Base-by-base conservation (phyloP, 2,329 filamentous ascomycete genomes). In the Penicillium sp. region DNA sequence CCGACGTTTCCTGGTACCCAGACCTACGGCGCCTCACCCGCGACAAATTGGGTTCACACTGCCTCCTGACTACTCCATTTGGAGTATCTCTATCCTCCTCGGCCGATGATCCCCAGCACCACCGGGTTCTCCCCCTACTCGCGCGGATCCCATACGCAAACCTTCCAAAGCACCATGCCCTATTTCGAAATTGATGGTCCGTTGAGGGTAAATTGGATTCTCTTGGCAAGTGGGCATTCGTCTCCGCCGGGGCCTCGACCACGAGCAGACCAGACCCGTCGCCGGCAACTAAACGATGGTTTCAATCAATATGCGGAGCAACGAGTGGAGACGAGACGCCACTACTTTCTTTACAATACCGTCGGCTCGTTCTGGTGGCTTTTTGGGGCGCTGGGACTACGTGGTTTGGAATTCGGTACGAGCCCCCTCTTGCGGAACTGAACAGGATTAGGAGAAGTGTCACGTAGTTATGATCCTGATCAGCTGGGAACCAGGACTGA, bases 261-360 rank as follows among this genome's bases (percentile, higher is more conserved):
- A 61, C 30, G 53, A 65, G 49, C 33, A 42, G 52, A 55, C 38
- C 38, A 48, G 52, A 55, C 38, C 22, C 22, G 25, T 42, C n/a
- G 51, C 52, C 25, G 52, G 37, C 35, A 28, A 22, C 45, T 48
- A 25, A 53, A 35, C 25, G 55, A 11, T 28, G 22, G 25, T 7
- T 42, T 30, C 66, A 59, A 66, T 65, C 60, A 62, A 64, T 57
- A 56, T 55, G 57, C 49, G 59, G 58, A 56, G 48, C 61, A 48
- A 28, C n/a, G 6, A 43, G 43, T 49, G 49, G 53, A 57, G 62
- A 30, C 26, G 19, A 11, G n/a, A 43, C 40, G n/a, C n/a, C 30
- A 33, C 30, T 33, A 33, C 30, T 11, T 11, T 33, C 2, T 33
- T 11, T 33, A 33, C 30, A 11, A 11, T 22, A 33, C 30, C 8